Base-by-base conservation (phyloP, 2,329 filamentous ascomycete genomes). In the Pseudocercospora crystallina region DNA sequence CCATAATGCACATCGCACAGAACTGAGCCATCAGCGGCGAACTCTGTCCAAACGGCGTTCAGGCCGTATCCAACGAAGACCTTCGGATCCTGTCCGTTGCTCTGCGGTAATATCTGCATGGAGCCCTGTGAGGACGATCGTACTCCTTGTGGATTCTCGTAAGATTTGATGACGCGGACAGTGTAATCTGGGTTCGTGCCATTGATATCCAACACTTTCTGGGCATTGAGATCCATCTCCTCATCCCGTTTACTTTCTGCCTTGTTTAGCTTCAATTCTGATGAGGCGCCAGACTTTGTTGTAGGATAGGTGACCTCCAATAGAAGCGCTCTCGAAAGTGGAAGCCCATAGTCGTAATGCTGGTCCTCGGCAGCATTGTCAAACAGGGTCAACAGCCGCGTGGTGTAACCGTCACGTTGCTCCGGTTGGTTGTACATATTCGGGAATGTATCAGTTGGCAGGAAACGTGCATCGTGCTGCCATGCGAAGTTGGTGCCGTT, bases 61-160 rank as follows among this genome's bases (percentile, higher is more conserved):
- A 70, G 60, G 3, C 81, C 80, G 75, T 79, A 84, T 49, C 79
- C 78, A 13, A 83, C 73, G 9, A 84, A 62, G 2, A 76, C 73
- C 48, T 81, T 78, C 7, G 62, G 53, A 42, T 64, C 61, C 38
- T 53, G 45, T 20, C 75, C 75, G 1, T 38, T 38, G n/a, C 73
- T 73, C 40, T 75, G 75, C 0, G 76, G 72, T 0, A 83, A 69
- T 1, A 79, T 60, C 54, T 84, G 80, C 26, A 78, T 74, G 36
- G 72, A 76, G 1, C 76, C 76, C 57, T 79, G 76, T 0, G 75
- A 8, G 71, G 78, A 54, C 68, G 75, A 51, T 73, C 71, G 3
- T 68, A 69, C 52, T 5, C 47, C 34, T 5, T 59, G 48, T 10
- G 64, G 58, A 36, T 66, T 64, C 4, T 58, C 49, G 49, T 62